Base-by-base conservation (phyloP, 176 grass and related monocot genomes). In the Juncus inflexus region DNA sequence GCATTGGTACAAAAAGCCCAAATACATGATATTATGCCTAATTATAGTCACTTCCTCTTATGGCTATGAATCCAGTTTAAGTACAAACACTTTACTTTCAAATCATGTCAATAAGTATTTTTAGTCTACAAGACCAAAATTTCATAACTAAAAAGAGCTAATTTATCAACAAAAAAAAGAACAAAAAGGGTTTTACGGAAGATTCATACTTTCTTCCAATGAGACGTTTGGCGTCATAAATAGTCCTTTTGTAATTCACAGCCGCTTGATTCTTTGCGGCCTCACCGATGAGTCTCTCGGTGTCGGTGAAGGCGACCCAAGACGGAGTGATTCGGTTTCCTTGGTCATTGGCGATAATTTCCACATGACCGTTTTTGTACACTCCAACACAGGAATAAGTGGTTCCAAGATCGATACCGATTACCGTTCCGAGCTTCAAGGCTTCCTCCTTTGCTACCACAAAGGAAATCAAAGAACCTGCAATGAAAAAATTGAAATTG, bases 231-330 rank as follows among this genome's bases (percentile, higher is more conserved):
- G 74, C 75, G 47, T 90, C 87, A 76, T 76, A 90, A 59, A 90
- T 19, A 7, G 87, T 90, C 50, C 76, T 81, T 14, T 66, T 62
- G 7, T 79, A 56, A 75, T 86, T 86, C 15, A 67, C 63, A 6
- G 87, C 87, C 7, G 83, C 87, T 82, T 80, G 83, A 74, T 86
- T 90, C 67, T 90, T 90, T 62, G 87, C 87, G 58, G 87, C 83
- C 84, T 91, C 79, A 36, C 83, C 87, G n/a, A 91, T 91, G 10
- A 91, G 65, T 15, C 88, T 79, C 83, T 91, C 80, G 4, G 69
- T 2, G 37, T 85, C 86, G 37, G 86, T 90, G 69, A 90, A 90
- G 11, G 87, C 87, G 13, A 86, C 87, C 82, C 87, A 86, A 39
- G 87, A 90, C 1, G 87, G 82, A 2, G 82, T 90, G 63, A 90